Conservation (phyloP, 495 filamentous ascomycete genomes). For the Podospora pseudocomata region DNA sequence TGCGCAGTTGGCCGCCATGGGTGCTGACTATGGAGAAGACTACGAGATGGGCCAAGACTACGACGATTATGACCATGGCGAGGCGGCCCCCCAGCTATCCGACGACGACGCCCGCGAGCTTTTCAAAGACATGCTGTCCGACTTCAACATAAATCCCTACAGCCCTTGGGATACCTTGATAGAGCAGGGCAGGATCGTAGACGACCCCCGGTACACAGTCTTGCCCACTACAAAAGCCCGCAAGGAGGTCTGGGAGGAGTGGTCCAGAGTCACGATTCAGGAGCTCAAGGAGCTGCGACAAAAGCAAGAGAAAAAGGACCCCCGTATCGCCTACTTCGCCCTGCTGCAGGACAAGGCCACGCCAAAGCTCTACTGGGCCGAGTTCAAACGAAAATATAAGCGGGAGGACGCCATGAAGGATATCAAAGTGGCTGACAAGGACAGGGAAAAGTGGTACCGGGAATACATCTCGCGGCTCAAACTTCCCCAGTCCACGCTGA, state of each 20-base stretch:
- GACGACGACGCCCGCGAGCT: constrained; percentile 65
- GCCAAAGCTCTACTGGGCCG: constrained; percentile 91
- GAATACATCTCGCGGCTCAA: constrained; percentile 80
- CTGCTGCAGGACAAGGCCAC: constrained; percentile 79
- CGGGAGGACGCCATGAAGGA: constrained; percentile 80
- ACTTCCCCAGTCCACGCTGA: constrained; percentile 66
- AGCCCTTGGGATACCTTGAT: constrained; percentile 85
- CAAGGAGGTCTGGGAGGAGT: constrained; percentile 76
- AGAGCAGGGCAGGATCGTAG: constrained; percentile 74
- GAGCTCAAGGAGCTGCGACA: constrained; percentile 66
- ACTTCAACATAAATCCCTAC: constrained; percentile 80
- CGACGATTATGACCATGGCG: constrained; percentile 66
- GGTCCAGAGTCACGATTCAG: constrained; percentile 71
- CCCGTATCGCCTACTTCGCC: constrained; percentile 74
- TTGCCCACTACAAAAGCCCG: constrained; percentile 75
- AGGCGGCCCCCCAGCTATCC: constrained; percentile 62
- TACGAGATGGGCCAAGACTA: constrained; percentile 64
- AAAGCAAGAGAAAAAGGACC: constrained; percentile 78
- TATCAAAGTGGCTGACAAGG: constrained; percentile 71
- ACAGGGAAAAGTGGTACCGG: constrained; percentile 86
- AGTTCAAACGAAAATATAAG: constrained; percentile 88
- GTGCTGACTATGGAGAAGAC: constrained; percentile 63
- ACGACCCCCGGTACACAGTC: constrained; percentile 81
- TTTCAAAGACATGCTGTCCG: constrained; percentile 82
- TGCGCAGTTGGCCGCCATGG: constrained; percentile 85